These are phyloP conservation scores for Kazachstania kunashirensis DNA, from an alignment of 805 yeast genomes.

Conservation along the genomic window DNA sequence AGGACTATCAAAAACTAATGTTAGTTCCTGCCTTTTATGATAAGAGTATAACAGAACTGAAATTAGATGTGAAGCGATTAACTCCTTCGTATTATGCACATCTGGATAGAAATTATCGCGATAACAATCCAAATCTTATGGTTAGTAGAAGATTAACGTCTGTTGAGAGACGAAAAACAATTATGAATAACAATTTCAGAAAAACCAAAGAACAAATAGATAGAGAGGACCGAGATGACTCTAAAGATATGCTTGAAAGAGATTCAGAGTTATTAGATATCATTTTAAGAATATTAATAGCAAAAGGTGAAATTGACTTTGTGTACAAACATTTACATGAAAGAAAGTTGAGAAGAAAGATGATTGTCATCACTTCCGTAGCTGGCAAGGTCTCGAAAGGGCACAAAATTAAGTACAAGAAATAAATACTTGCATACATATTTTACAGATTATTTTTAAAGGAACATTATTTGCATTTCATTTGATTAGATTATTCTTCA, in stretches of 20 bases:
- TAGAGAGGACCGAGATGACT: constrained; percentile 35
- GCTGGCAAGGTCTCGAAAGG: constrained; percentile 19
- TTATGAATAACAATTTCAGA: constrained; percentile 59
- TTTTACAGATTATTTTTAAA: neutral
- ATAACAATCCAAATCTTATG: constrained; percentile 2
- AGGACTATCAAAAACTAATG: constrained; percentile 53
- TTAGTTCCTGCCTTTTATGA: constrained; percentile 60
- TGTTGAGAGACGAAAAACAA: constrained; percentile 54
- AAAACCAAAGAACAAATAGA: constrained; percentile 34
- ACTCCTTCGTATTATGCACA: constrained; percentile 9
- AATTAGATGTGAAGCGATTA: constrained; percentile 48
- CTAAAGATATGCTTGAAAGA: constrained; percentile 34
- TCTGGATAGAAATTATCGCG: constrained; percentile 19
- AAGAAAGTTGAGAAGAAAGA: constrained; percentile 39
- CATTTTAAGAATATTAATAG: constrained; percentile 57
- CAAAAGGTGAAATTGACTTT: constrained; percentile 51
- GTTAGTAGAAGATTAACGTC: constrained; percentile 37
- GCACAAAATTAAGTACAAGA: constrained; percentile 10
- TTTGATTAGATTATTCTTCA: no score
- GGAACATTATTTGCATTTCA: neutral
- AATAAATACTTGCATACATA: neutral
- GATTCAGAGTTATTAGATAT: constrained; percentile 49
- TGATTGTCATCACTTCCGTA: constrained; percentile 27
- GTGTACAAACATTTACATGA: constrained; percentile 52
- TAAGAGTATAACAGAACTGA: constrained; percentile 36